Conservation (phyloP, 2,329 filamentous ascomycete genomes). For the Microsporum canis region DNA sequence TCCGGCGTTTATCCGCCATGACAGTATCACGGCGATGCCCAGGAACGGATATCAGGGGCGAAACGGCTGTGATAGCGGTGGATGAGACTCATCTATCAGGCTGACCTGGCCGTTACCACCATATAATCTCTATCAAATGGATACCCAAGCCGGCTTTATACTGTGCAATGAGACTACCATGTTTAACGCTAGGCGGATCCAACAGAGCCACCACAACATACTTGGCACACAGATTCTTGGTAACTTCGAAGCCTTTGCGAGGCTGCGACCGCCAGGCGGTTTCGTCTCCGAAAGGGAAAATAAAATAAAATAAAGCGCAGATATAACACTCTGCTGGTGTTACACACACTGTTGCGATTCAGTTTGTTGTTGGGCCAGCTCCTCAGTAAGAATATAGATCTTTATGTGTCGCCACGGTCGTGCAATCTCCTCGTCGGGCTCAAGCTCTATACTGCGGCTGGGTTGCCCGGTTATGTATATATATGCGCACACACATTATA, state of each 20-base stretch:
- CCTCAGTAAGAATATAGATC: background rate
- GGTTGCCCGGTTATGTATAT: background rate
- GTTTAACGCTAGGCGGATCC: background rate
- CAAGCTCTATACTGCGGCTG: background rate
- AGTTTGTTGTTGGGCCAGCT: background rate
- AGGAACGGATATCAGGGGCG: no score
- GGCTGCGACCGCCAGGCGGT: background rate
- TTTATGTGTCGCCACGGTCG: background rate
- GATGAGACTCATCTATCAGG: no score
- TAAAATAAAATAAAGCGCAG: background rate
- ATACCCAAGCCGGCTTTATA: no score
- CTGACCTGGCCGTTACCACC: no score
- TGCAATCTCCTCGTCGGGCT: background rate
- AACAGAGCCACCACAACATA: background rate
- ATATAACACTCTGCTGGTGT: background rate
- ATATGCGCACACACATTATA: background rate
- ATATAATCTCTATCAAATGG: no score
- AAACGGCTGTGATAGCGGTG: no score
- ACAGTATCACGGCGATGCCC: no score
- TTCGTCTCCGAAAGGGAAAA: background rate
- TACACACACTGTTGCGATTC: background rate
- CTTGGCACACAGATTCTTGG: background rate
- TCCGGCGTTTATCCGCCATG: background rate
- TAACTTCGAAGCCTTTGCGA: background rate
- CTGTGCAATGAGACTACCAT: no score